A percentile compares a stretch with the other conserved stretches of the same genome.
phyloP scores from a whole-genome alignment of 345 rosid species.

The Anastatica hierochuntica region DNA sequence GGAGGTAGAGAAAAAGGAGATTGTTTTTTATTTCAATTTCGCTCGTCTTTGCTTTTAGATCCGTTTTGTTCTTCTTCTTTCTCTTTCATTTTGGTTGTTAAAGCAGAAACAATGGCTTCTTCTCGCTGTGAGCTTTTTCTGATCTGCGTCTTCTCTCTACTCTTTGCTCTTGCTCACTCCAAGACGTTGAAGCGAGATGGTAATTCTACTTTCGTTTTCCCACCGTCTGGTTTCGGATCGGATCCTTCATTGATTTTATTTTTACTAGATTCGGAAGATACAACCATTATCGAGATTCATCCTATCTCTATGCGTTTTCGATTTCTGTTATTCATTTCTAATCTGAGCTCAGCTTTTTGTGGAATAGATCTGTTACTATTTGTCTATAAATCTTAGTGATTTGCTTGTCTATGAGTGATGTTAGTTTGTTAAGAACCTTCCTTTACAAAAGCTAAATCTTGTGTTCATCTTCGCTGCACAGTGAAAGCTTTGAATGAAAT shows the following conservation, averaged over 20 bases:
- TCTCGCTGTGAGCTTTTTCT: constrained; percentile 21
- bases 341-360: too few species aligned
- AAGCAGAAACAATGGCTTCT: constrained; percentile 20
- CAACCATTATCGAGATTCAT: constrained; percentile 2
- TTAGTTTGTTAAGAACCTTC: too few species aligned
- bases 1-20: neutral
- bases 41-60: constrained; percentile 11
- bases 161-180: constrained; percentile 10
- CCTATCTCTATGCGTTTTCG: neutral
- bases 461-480: constrained; percentile 15
- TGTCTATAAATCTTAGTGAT: too few species aligned
- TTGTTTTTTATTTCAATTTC: neutral
- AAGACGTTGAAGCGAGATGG: constrained; percentile 31
- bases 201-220: constrained; percentile 7
- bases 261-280: neutral
- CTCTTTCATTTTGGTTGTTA: neutral
- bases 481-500: constrained; percentile 97
- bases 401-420: too few species aligned
- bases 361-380: too few species aligned
- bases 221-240: neutral
- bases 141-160: constrained; percentile 16
- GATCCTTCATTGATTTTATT: neutral
- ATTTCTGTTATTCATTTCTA: neutral
- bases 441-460: too few species aligned
- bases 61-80: neutral